Evolutionary conservation across 2,329 filamentous ascomycete genomes (phyloP).

Genomic region (Colletotrichum sp.): DNA sequence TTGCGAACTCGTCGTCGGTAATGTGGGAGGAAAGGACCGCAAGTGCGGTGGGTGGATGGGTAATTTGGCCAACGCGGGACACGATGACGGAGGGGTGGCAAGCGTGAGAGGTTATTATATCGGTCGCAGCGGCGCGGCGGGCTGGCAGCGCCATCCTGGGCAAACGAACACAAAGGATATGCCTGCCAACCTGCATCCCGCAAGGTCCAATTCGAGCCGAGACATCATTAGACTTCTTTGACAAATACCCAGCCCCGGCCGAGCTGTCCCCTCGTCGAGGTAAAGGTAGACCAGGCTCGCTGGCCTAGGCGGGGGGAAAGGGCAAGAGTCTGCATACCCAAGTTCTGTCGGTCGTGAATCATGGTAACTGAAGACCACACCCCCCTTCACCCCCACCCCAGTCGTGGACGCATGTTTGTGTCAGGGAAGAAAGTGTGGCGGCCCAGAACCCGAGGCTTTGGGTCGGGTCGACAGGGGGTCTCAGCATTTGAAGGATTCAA

Average conservation of each 20-base stretch:
- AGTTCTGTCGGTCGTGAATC: conserved; percentile 12
- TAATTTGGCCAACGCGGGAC: conserved; percentile 4
- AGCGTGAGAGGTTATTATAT: conserved; percentile 19
- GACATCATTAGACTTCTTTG: conserved; percentile 21
- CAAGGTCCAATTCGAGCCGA: conserved; percentile 5
- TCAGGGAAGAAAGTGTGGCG: conserved; percentile 20
- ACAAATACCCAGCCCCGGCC: conserved; percentile 19
- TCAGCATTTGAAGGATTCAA: not conserved
- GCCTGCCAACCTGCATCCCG: conserved; percentile 11
- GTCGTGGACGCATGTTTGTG: conserved; percentile 4
- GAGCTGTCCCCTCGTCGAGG: not conserved
- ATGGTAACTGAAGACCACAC: conserved; percentile 2
- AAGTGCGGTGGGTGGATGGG: not conserved
- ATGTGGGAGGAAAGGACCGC: not conserved
- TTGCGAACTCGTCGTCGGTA: not conserved
- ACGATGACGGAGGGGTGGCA: not conserved
- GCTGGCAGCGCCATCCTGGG: conserved; percentile 9
- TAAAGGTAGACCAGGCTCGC: not conserved
- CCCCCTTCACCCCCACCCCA: not conserved
- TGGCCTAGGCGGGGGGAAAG: not conserved
- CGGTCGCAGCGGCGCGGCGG: not conserved
- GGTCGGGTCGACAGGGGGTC: conserved; percentile 11
- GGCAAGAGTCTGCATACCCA: not conserved
- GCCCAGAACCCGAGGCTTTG: conserved; percentile 20
- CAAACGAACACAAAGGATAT: conserved; percentile 18